Conservation (phyloP, 2,329 filamentous ascomycete genomes). For the Xylaria digitata region DNA sequence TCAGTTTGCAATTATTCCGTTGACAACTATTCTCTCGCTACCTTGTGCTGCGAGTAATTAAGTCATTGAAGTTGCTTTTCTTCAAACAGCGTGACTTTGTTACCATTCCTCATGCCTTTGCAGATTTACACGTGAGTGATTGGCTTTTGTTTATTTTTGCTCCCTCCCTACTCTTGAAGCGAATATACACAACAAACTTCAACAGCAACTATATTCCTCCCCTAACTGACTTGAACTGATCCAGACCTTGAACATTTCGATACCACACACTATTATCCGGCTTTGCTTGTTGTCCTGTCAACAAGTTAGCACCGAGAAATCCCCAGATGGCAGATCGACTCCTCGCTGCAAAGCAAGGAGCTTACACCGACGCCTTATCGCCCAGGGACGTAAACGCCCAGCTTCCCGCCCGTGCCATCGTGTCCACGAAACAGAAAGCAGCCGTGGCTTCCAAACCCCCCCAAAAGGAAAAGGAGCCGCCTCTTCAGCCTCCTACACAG, state of each 20-base stretch:
- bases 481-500: slow-evolving; percentile 70
- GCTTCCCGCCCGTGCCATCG: slow-evolving; percentile 53
- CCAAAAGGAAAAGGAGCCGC: slow-evolving; percentile 72
- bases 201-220: background rate
- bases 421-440: slow-evolving; percentile 63
- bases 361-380: slow-evolving; percentile 72
- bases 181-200: background rate
- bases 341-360: slow-evolving; percentile 60
- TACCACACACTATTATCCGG: slow-evolving; percentile 23
- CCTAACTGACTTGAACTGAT: background rate
- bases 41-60: slow-evolving; percentile 27
- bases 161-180: background rate
- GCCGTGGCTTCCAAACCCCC: slow-evolving; percentile 51
- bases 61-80: slow-evolving; percentile 13
- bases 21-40: slow-evolving; percentile 32
- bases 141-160: slow-evolving; percentile 26
- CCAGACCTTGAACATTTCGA: slow-evolving; percentile 25
- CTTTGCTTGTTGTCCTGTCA: slow-evolving; percentile 29
- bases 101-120: slow-evolving; percentile 37
- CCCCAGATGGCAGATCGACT: slow-evolving; percentile 60
- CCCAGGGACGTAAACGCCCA: slow-evolving; percentile 73
- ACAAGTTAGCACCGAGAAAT: slow-evolving; percentile 22
- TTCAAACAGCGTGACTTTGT: slow-evolving; percentile 30
- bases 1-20: slow-evolving; percentile 37
- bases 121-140: slow-evolving; percentile 33